These are phyloP conservation scores for Penicillium palitans DNA, from an alignment of 2,329 filamentous ascomycete genomes.

Conservation along the genomic window DNA sequence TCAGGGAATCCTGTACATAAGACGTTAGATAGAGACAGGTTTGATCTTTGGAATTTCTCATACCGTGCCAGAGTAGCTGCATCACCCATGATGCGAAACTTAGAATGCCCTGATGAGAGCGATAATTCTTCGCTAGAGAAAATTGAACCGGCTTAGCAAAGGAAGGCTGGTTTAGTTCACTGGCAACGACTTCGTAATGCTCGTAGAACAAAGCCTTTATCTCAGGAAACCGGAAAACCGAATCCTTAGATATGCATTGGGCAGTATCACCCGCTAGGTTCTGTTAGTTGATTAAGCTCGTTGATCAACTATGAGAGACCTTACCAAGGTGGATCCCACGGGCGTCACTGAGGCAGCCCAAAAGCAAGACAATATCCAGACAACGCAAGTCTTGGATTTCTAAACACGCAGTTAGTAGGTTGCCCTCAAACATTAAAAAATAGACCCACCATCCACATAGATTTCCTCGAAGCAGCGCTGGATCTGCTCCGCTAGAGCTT, in stretches of 20 bases:
- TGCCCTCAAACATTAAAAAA: background rate
- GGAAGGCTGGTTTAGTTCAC: slow-evolving; percentile 10
- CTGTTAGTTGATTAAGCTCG: background rate
- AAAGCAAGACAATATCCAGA: slow-evolving; percentile 30
- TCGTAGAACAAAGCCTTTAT: slow-evolving; percentile 33
- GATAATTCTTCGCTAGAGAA: slow-evolving; percentile 33
- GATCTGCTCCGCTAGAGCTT: slow-evolving; percentile 3
- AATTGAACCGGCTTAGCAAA: slow-evolving; percentile 27
- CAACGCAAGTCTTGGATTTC: slow-evolving; percentile 35
- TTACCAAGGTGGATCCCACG: slow-evolving; percentile 33
- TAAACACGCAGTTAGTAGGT: slow-evolving; percentile 6
- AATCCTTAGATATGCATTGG: slow-evolving; percentile 38
- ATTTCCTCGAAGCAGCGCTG: slow-evolving; percentile 16
- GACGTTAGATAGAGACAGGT: background rate
- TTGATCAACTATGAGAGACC: background rate
- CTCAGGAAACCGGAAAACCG: slow-evolving; percentile 36
- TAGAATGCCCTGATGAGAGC: slow-evolving; percentile 38
- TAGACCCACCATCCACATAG: slow-evolving; percentile 14
- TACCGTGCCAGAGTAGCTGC: slow-evolving; percentile 30
- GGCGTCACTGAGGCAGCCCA: slow-evolving; percentile 27
- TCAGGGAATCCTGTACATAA: slow-evolving; percentile 27
- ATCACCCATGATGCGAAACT: slow-evolving; percentile 35
- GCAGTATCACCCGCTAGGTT: slow-evolving; percentile 35
- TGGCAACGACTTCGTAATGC: slow-evolving; percentile 22
- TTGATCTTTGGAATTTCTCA: background rate